Evolutionary conservation across 2,329 filamentous ascomycete genomes (phyloP).

Genomic region (Meredithiella fracta): DNA sequence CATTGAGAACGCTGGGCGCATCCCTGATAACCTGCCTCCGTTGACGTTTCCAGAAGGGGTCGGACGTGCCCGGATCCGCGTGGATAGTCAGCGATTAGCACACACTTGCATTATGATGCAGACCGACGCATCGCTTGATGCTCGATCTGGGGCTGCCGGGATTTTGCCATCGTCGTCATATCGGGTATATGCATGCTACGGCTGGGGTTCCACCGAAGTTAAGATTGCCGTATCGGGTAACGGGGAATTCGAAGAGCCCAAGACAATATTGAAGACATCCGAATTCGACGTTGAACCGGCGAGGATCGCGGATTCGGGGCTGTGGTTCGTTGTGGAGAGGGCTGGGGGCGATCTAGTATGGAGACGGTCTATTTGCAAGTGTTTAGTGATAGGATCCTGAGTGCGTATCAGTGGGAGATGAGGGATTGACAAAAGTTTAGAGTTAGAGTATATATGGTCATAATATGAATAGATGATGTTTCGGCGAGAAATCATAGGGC

Average conservation of each 20-base stretch:
- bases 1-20: slow-evolving; percentile 57
- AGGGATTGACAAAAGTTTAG: not conserved
- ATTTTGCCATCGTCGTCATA: slow-evolving; percentile 34
- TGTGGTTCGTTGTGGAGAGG: slow-evolving; percentile 72
- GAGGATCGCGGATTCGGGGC: slow-evolving; percentile 36
- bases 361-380: slow-evolving; percentile 36
- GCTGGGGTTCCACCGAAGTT: slow-evolving; percentile 50
- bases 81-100: slow-evolving; percentile 9
- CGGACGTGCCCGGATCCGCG: slow-evolving; percentile 24
- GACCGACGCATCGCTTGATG: not conserved
- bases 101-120: slow-evolving; percentile 21
- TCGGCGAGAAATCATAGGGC: too few relatives aligned
- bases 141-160: not conserved
- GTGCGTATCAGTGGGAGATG: slow-evolving; percentile 28
- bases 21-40: slow-evolving; percentile 42
- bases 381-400: slow-evolving; percentile 31
- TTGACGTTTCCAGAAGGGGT: slow-evolving; percentile 33
- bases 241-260: slow-evolving; percentile 58
- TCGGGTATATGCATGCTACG: slow-evolving; percentile 55
- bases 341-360: slow-evolving; percentile 36
- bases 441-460: too few relatives aligned
- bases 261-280: slow-evolving; percentile 48
- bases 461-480: too few relatives aligned
- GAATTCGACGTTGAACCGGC: slow-evolving; percentile 60
- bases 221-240: slow-evolving; percentile 49